Conservation (phyloP, 2,329 filamentous ascomycete species). For the Xylaria sp. region DNA sequence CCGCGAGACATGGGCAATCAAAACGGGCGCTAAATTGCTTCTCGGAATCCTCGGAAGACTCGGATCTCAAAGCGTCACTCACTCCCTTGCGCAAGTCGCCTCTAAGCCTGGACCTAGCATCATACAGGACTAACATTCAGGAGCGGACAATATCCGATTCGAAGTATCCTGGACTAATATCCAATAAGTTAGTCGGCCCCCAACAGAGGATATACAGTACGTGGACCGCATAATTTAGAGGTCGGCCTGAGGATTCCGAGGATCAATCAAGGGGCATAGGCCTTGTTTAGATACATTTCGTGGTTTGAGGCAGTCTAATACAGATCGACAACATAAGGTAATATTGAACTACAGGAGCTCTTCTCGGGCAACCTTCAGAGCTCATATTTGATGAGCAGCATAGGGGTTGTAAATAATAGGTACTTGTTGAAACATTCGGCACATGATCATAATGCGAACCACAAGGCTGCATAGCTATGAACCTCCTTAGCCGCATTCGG, state of each 20-base stretch:
- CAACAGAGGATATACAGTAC: not conserved
- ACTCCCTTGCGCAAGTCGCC: not conserved
- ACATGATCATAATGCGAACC: constrained; percentile 21
- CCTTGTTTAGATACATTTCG: not conserved
- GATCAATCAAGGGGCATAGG: not conserved
- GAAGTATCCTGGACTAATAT: not conserved
- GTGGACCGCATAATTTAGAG: not conserved
- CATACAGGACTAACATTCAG: not conserved
- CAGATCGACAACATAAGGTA: not conserved
- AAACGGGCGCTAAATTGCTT: constrained; percentile 20
- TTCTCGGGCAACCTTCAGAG: not conserved
- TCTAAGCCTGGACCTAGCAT: not conserved
- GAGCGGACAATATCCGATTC: not conserved
- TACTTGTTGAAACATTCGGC: not conserved
- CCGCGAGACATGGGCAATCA: constrained; percentile 24
- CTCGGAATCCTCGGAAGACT: constrained; percentile 29
- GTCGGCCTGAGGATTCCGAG: not conserved
- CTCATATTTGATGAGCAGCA: not conserved
- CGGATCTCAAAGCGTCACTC: constrained; percentile 17
- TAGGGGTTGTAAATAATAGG: not conserved
- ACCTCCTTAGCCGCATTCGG: constrained; percentile 23
- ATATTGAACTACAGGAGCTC: constrained; percentile 3
- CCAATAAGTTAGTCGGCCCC: not conserved
- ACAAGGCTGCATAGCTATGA: constrained; percentile 36
- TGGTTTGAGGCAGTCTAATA: not conserved